phyloP scores from a whole-genome alignment of 2,329 filamentous ascomycete species.

The Gnomoniopsis sp. region DNA sequence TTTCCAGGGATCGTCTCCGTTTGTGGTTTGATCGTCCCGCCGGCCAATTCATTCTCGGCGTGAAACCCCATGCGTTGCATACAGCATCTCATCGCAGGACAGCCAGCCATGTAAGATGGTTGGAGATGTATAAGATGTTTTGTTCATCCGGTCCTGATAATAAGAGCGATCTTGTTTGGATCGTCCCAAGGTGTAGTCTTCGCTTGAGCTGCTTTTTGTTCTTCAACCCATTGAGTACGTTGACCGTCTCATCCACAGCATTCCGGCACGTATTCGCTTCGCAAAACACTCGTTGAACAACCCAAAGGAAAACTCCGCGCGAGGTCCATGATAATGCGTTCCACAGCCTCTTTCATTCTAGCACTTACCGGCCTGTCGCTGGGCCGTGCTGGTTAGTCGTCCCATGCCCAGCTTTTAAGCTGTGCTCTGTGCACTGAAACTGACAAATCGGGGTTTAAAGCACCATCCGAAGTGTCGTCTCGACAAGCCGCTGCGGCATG shows the following conservation, averaged over 20 bases:
- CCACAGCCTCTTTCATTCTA: constrained; percentile 3
- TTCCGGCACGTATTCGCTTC: not conserved
- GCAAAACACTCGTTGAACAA: not conserved
- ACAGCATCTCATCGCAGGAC: not conserved
- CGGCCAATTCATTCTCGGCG: not conserved
- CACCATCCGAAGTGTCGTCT: constrained; percentile 8
- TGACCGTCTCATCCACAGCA: not conserved
- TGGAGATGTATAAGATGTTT: not conserved
- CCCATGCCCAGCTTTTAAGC: not conserved
- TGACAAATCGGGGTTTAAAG: not conserved
- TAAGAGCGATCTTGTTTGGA: not conserved
- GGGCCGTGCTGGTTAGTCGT: constrained; percentile 4
- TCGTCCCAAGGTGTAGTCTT: not conserved
- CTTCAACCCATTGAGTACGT: not conserved
- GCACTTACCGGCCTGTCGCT: constrained; percentile 6
- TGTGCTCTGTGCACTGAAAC: not conserved
- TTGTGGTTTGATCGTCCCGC: not conserved
- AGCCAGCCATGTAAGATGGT: not conserved
- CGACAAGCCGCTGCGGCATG: constrained; percentile 41
- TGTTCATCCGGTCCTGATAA: constrained; percentile 1
- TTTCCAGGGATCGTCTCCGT: not conserved
- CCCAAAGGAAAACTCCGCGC: not conserved
- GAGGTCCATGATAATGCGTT: constrained; percentile 6
- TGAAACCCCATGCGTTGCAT: constrained; percentile 9
- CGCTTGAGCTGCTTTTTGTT: not conserved